Percentiles rank a stretch among this genome's conserved stretches.
Evolutionary conservation across 257 asterid species (phyloP).

Genomic region (Fraxinus quadrangulata): DNA sequence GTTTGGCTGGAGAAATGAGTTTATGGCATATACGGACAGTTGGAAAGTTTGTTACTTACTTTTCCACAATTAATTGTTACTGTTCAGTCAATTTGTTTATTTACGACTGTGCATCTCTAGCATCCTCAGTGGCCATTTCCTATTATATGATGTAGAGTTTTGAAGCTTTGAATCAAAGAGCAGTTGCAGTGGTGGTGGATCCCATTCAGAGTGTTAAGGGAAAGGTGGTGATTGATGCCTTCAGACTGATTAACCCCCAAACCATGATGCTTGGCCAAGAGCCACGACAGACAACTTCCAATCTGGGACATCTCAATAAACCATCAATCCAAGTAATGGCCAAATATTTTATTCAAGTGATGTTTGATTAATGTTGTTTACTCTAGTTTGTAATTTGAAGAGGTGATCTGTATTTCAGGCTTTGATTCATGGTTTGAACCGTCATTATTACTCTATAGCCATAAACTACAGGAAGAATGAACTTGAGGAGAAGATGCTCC

Average conservation of each 20-base stretch:
- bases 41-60: neutral
- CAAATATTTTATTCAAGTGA: slow-evolving; percentile 3
- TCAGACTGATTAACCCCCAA: slow-evolving; percentile 92
- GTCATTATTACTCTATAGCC: slow-evolving; percentile 96
- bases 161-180: slow-evolving; percentile 96
- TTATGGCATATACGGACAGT: neutral
- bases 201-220: slow-evolving; percentile 99
- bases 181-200: slow-evolving; percentile 97
- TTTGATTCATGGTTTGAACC: slow-evolving; percentile 88
- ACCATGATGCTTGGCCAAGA: slow-evolving; percentile 99
- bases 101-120: slow-evolving; percentile 1
- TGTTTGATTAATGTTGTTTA: neutral
- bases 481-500: slow-evolving; percentile 98
- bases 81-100: slow-evolving; percentile 1
- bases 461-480: slow-evolving; percentile 94
- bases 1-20: neutral
- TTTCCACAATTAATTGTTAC: neutral
- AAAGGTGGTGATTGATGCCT: slow-evolving; percentile 99
- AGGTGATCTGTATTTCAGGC: slow-evolving; percentile 57
- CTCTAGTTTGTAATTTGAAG: slow-evolving; percentile 21
- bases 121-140: slow-evolving; percentile 9
- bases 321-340: slow-evolving; percentile 88
- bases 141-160: slow-evolving; percentile 68
- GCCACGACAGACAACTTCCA: slow-evolving; percentile 98
- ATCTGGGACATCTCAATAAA: slow-evolving; percentile 91